Base-by-base conservation (phyloP, 2,329 filamentous ascomycete species). In the Aspergillaceae sp. region DNA sequence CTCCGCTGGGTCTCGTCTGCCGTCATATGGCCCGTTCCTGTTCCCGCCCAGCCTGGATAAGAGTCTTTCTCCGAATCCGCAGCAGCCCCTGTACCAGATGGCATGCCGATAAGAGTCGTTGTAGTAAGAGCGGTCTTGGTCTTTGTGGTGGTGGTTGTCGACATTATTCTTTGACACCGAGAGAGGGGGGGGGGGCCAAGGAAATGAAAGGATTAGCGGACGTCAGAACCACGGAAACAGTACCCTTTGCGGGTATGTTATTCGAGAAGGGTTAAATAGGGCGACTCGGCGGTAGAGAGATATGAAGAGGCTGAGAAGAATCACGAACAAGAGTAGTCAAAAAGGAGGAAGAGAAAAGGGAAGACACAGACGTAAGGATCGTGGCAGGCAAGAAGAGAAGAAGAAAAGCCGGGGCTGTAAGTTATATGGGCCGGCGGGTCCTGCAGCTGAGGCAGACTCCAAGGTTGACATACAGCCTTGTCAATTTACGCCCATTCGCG, bases 31-130 rank as follows among this genome's bases (percentile, higher is more conserved):
- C 59, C 55, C 40, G 48, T n/a, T 57, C 51, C 27, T 57, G 50
- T 29, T 61, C 59, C 41, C 61, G 61, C 45, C 69, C 69, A 72
- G 41, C 63, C 60, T 38, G 69, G 65, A 57, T 69, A 71, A 34
- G 46, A 53, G 37, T 56, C 60, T 28, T 57, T 56, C 7, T 51
- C 36, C 10, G 46, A 56, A 33, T 59, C 51, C 30, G 56, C 60
- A 54, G 63, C 60, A 26, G 59, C 51, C 42, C 63, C 52, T 37
- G 55, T 50, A 28, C 26, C 36, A 19, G 36, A 26, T 26, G 36
- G 36, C 9, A 55, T 55, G 48, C 61, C 61, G 45, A 66, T 55
- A 44, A 66, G 58, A 0, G 59, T 63, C 43, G 62, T 61, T 29
- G 62, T 58, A 29, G 56, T 52, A 43, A 59, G 46, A 44, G 56